Percentiles rank a stretch among this genome's conserved stretches.
Evolutionary conservation across 2,329 filamentous ascomycete genomes (phyloP).

Genomic region (Fusarium abutilonis): DNA sequence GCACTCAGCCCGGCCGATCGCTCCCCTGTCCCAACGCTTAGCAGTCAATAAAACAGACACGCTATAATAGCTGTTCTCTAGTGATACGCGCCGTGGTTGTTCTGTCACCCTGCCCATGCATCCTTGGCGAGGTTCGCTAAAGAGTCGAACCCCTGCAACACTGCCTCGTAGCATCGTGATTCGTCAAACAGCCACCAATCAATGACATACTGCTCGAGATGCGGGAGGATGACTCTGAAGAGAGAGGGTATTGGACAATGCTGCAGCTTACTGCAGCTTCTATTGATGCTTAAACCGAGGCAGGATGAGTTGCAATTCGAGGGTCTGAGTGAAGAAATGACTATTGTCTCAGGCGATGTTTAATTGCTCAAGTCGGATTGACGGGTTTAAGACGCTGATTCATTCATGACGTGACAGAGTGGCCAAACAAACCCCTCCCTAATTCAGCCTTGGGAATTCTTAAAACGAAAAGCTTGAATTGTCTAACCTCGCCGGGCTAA

Average conservation of each 20-base stretch:
- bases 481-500: too few species aligned
- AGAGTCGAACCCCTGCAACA: constrained; percentile 21
- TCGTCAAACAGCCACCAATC: constrained; percentile 26
- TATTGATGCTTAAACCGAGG: constrained; percentile 4
- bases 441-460: too few species aligned
- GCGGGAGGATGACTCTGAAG: constrained; percentile 20
- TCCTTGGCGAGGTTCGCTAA: constrained; percentile 27
- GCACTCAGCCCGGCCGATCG: constrained; percentile 28
- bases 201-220: constrained; percentile 4
- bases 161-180: constrained; percentile 25
- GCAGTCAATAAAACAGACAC: neutral
- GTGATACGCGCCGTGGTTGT: neutral
- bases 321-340: constrained; percentile 8
- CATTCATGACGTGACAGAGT: constrained; percentile 6
- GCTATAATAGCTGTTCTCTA: neutral
- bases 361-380: constrained; percentile 11
- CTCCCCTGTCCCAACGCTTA: constrained; percentile 18
- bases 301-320: neutral
- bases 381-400: constrained; percentile 12
- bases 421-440: neutral
- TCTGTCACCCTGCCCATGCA: neutral
- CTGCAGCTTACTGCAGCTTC: constrained; percentile 27
- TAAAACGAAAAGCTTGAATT: too few species aligned
- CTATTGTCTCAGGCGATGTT: constrained; percentile 17
- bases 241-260: constrained; percentile 18